A percentile compares a stretch with the other conserved stretches of the same genome.
Evolutionary conservation across 345 rosid species (phyloP).

Genomic region (Melaleuca quinquenervia): DNA sequence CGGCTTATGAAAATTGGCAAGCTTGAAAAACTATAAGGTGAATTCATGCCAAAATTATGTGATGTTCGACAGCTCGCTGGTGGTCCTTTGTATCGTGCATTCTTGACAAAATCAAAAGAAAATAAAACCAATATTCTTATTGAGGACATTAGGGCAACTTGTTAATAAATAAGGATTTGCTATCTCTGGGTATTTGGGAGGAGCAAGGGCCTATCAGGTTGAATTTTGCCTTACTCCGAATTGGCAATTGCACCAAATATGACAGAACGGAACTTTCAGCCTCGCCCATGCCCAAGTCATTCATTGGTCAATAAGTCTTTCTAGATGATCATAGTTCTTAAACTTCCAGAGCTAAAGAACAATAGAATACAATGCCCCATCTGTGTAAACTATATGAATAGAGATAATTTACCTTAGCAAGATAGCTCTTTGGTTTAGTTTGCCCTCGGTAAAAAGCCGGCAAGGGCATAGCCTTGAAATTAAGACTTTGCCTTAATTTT

Average conservation of each 20-base stretch:
- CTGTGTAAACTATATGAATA: not conserved
- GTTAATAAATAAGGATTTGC: not conserved
- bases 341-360: not conserved
- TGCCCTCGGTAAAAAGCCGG: conserved; percentile 24
- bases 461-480: conserved; percentile 30
- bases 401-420: conserved; percentile 25
- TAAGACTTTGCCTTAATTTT: conserved; percentile 26
- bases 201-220: not conserved
- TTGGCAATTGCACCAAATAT: not conserved
- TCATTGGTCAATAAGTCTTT: not conserved
- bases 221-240: not conserved
- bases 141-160: not conserved
- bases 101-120: not conserved
- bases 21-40: not conserved
- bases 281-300: no score
- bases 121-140: not conserved
- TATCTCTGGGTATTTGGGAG: not conserved
- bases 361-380: not conserved
- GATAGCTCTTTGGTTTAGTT: conserved; percentile 12
- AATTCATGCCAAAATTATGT: not conserved
- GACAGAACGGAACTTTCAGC: no score
- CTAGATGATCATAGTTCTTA: not conserved
- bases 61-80: not conserved
- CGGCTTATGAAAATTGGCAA: not conserved
- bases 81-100: not conserved